Evolutionary conservation across 2,329 filamentous ascomycete genomes (phyloP).

Genomic region (Penicillium polonicum): DNA sequence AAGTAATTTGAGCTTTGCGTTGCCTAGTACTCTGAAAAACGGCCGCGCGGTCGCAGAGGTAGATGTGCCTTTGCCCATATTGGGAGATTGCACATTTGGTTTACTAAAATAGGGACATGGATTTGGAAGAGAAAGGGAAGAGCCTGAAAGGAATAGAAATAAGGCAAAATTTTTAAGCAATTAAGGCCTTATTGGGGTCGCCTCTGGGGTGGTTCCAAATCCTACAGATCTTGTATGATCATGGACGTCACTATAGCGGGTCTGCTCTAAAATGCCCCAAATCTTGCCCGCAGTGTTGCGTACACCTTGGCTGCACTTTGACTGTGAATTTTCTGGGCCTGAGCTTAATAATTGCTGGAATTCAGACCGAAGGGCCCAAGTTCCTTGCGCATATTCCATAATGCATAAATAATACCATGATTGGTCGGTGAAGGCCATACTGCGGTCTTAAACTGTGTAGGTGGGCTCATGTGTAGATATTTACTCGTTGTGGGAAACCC

Average conservation of each 20-base stretch:
- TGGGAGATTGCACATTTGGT: background rate
- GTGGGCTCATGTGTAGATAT: too few species aligned
- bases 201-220: background rate
- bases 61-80: background rate
- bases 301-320: background rate
- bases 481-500: background rate
- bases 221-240: background rate
- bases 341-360: background rate
- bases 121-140: background rate
- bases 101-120: background rate
- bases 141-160: background rate
- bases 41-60: background rate
- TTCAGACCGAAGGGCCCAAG: background rate
- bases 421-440: background rate
- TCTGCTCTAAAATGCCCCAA: background rate
- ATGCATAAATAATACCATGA: background rate
- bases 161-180: background rate
- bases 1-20: conserved; percentile 8
- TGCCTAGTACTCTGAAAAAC: background rate
- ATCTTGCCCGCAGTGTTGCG: background rate
- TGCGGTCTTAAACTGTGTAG: background rate
- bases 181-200: background rate
- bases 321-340: background rate
- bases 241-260: conserved; percentile 10
- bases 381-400: background rate